These are phyloP conservation scores for Pestalotiopsis sp. DNA, from an alignment of 2,329 filamentous ascomycete genomes.

Conservation along the genomic window DNA sequence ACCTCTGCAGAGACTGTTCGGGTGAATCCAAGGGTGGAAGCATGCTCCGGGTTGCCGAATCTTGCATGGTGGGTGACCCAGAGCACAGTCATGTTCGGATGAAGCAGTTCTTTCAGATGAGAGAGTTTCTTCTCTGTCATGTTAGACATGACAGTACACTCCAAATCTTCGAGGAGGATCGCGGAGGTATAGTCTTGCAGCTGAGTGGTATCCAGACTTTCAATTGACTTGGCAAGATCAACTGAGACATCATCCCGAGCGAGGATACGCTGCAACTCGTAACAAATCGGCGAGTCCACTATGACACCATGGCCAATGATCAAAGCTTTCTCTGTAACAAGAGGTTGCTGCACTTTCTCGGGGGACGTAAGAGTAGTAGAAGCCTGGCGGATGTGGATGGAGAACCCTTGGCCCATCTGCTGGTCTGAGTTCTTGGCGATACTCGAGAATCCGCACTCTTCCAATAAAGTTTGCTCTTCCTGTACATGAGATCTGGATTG, in stretches of 20 bases:
- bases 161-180: constrained; percentile 40
- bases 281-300: constrained; percentile 24
- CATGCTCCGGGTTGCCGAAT: constrained; percentile 25
- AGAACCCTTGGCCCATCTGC: constrained; percentile 32
- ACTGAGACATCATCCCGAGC: constrained; percentile 11
- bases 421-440: constrained; percentile 35
- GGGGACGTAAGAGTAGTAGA: constrained; percentile 23
- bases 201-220: constrained; percentile 24
- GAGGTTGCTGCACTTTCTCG: constrained; percentile 2
- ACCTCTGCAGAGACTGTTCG: constrained; percentile 33
- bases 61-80: constrained; percentile 28
- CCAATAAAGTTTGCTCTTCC: constrained; percentile 36
- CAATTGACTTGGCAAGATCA: constrained; percentile 24
- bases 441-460: constrained; percentile 35
- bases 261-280: constrained; percentile 33
- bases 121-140: constrained; percentile 36
- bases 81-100: constrained; percentile 24
- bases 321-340: neutral
- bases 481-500: constrained; percentile 29
- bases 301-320: neutral
- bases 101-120: constrained; percentile 24
- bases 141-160: constrained; percentile 33
- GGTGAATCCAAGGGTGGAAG: constrained; percentile 31
- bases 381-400: constrained; percentile 40
- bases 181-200: constrained; percentile 30